Percentiles rank a stretch among this genome's conserved stretches.
These are phyloP conservation scores for Platanthera guangdongensis DNA, from an alignment of 106 monocot species.

Conservation along the genomic window DNA sequence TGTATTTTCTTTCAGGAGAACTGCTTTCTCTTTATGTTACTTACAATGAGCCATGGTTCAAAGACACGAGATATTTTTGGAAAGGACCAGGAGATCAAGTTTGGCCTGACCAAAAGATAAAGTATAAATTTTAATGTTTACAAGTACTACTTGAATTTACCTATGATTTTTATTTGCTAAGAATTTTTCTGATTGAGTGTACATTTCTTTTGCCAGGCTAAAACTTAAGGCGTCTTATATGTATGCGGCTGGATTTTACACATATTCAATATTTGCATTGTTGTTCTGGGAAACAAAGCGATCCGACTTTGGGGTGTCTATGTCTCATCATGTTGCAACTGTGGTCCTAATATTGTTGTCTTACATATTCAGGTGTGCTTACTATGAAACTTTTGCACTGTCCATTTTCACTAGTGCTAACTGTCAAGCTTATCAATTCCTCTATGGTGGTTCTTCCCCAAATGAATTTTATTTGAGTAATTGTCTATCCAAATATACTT, in stretches of 20 bases:
- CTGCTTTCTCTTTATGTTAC: conserved; percentile 55
- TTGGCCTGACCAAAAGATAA: conserved; percentile 78
- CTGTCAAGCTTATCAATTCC: neutral
- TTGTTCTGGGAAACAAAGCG: conserved; percentile 95
- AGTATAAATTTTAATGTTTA: conserved; percentile 30
- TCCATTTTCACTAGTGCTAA: neutral
- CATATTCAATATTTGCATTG: conserved; percentile 86
- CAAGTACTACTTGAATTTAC: neutral
- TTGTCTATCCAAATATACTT: neutral
- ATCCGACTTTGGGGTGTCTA: conserved; percentile 82
- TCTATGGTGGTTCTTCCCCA: neutral
- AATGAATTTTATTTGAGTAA: neutral
- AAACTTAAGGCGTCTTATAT: conserved; percentile 76
- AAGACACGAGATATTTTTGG: conserved; percentile 74
- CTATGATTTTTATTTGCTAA: neutral
- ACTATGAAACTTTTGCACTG: neutral
- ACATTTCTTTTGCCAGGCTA: conserved; percentile 19
- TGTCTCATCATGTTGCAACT: conserved; percentile 86
- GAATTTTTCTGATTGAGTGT: conserved; percentile 8
- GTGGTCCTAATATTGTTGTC: conserved; percentile 61
- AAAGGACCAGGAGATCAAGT: conserved; percentile 79
- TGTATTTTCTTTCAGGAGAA: conserved; percentile 71
- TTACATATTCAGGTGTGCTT: conserved; percentile 61
- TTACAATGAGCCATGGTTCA: conserved; percentile 82
- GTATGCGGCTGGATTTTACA: conserved; percentile 85